Evolutionary conservation across 192 early-diverging fungal genomes (phyloP).

Genomic region (Backusella circina): DNA sequence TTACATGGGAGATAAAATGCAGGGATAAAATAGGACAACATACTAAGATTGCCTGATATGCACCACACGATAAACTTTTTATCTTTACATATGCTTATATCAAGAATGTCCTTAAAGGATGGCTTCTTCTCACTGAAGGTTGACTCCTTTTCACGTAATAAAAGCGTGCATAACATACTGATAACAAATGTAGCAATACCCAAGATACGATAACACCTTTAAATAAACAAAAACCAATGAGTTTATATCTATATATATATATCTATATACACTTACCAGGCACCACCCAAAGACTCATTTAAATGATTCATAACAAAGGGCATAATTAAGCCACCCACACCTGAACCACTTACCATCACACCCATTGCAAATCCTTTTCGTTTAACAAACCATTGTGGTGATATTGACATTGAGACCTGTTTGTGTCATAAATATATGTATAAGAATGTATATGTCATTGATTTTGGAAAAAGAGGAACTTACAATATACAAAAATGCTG

Average conservation of each 20-base stretch:
- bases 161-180: background rate
- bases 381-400: conserved; percentile 55
- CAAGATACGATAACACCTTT: conserved; percentile 21
- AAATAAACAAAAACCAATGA: no score
- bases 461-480: background rate
- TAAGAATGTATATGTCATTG: no score
- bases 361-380: conserved; percentile 55
- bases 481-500: conserved; percentile 16
- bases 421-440: background rate
- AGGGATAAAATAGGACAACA: conserved; percentile 27
- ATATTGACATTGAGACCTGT: conserved; percentile 35
- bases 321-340: conserved; percentile 68
- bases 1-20: conserved; percentile 30
- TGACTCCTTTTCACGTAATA: conserved; percentile 13
- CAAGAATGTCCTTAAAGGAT: conserved; percentile 12
- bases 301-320: conserved; percentile 52
- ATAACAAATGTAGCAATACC: conserved; percentile 18
- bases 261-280: conserved; percentile 32
- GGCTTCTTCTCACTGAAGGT: background rate
- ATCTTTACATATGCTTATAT: conserved; percentile 14
- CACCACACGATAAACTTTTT: conserved; percentile 22
- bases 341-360: conserved; percentile 56
- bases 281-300: conserved; percentile 46
- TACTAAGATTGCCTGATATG: conserved; percentile 4
- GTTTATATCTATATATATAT: background rate